Evolutionary conservation across 2,329 filamentous ascomycete genomes (phyloP), one percentile per base, ranked within the genome.

Genomic region (Beauveria pseudobassiana): DNA sequence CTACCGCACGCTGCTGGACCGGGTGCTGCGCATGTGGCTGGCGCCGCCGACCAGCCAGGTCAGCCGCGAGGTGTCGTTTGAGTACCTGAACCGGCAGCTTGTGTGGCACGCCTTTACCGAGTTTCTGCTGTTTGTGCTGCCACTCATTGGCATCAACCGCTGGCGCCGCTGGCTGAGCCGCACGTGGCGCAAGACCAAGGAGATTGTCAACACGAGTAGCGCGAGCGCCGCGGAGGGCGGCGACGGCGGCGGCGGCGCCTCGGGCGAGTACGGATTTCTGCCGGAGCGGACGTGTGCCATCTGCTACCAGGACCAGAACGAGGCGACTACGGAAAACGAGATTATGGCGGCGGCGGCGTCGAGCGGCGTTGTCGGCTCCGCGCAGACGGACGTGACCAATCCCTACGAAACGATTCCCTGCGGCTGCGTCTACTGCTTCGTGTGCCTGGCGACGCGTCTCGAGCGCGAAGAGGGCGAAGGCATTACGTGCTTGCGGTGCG

Each of bases 71-170:
- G 93, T 99, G 28, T 96, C 91, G 1, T 98, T 99, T 72, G 95
- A 99, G 76, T 98, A 97, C 70, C 84, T 98, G 55, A 99, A 99
- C 73, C 87, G 95, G 53, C 95, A 99, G 76, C 85, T 99, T 12
- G 95, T 99, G 43, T 99, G 95, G 95, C 95, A 99, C 75, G 95
- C 95, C n/a, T 96, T 99, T 70, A 99, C 95, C 28, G 95, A 99
- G 73, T 99, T 99, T 69, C 80, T 99, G n/a, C 83, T 99, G 38
- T 99, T 98, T 73, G 84, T 98, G 20, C 81, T 99, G n/a, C 95
- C 95, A 0, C 82, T 99, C n/a, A 90, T 99, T 48, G 95, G 95
- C 57, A 93, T 99, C 67, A 88, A 90, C 69, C 85, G 92, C 66
- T 99, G 95, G 95, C 85, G 91, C 62, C 84, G 93, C 66, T 96